Base-by-base conservation (phyloP, 2,329 filamentous ascomycete genomes). In the Trichoderma sp. region DNA sequence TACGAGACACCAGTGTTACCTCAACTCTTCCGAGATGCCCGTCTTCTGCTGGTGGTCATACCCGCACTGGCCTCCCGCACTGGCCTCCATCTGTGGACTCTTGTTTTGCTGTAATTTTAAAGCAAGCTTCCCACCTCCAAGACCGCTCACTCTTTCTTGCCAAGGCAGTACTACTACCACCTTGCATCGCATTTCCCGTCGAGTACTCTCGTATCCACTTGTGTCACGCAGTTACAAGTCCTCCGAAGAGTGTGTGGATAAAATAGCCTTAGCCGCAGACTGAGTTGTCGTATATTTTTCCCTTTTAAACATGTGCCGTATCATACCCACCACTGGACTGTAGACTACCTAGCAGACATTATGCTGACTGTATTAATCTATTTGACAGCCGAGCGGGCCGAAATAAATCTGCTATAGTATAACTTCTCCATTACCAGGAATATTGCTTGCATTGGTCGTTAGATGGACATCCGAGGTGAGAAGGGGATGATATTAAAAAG, bases 361-460 rank as follows among this genome's bases (percentile, higher is more conserved):
- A 56, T 14, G 61, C 52, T 65, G 61, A 56, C 61, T 21, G 16
- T 21, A 54, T 43, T 16, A 32, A 56, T 46, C 26, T 55, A 39
- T 8, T 32, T 32, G 34, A 34, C 26, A 65, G 61, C 61, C 51
- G 61, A 34, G 54, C 61, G 61, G 52, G 26, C 51, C 61, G 61
- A 56, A 26, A 56, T 37, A 56, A 0, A 21, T 13, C 28, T 30
- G n/a, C 18, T 10, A 5, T 43, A 24, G 24, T 8, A 43, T 28
- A 11, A 16, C 5, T 21, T 55, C 10, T 10, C n/a, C 14, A 14
- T 34, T 34, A 14, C 37, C 51, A 34, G 32, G n/a, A 32, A 46
- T 32, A 37, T 52, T 49, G 24, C 51, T 55, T 52, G 60, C 60
- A 43, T 64, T 34, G 11, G 11, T 11, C 4, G n/a, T 10, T 49